Evolutionary conservation across 805 yeast genomes (phyloP).

Genomic region (Candida tibetensis): DNA sequence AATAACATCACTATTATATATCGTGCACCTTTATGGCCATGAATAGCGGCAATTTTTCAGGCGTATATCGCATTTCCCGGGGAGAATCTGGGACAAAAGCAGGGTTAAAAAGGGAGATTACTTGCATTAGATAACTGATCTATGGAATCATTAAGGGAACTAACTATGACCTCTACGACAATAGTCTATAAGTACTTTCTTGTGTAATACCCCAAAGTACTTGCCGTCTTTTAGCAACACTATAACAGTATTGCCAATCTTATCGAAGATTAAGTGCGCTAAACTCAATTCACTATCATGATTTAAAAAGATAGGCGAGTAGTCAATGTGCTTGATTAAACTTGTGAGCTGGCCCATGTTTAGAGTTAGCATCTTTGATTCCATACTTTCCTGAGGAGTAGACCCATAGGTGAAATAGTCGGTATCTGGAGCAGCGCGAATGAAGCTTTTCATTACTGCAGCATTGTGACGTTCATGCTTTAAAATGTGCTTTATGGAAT

Average conservation of each 20-base stretch:
- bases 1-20: too few relatives aligned
- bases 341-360: conserved; percentile 31
- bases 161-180: conserved; percentile 27
- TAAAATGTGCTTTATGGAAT: neutral
- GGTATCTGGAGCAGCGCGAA: conserved; percentile 2
- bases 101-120: too few relatives aligned
- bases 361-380: conserved; percentile 10
- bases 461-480: conserved; percentile 4
- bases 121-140: too few relatives aligned
- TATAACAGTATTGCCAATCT: conserved; percentile 51
- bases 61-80: too few relatives aligned
- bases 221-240: conserved; percentile 44
- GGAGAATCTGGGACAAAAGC: too few relatives aligned
- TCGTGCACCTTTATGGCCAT: too few relatives aligned
- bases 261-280: conserved; percentile 50
- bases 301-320: conserved; percentile 47
- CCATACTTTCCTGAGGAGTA: conserved; percentile 5
- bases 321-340: conserved; percentile 42
- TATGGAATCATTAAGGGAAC: too few relatives aligned
- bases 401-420: conserved; percentile 29
- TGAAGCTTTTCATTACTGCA: neutral
- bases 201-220: conserved; percentile 51
- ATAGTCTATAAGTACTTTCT: conserved; percentile 50
- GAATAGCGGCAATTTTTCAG: too few relatives aligned
- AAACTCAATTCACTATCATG: conserved; percentile 47